Evolutionary conservation across 257 asterid species (phyloP).

Genomic region (Phtheirospermum japonicum): DNA sequence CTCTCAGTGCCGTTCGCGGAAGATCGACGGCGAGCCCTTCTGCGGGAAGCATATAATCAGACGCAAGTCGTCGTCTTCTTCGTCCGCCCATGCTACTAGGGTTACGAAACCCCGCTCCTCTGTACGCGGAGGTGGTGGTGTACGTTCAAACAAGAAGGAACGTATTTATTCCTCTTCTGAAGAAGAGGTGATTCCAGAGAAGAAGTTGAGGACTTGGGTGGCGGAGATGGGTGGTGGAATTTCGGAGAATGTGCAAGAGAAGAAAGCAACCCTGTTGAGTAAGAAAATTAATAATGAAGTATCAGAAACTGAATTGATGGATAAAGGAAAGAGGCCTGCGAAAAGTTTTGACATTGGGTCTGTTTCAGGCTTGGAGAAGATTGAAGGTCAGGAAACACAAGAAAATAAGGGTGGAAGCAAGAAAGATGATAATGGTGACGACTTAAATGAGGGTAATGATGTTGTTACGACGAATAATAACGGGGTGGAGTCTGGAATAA

Average conservation of each 20-base stretch:
- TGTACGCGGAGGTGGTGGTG: constrained; percentile 3
- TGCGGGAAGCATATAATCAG: constrained; percentile 35
- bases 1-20: constrained; percentile 39
- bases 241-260: background rate
- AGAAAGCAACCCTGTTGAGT: too few species aligned
- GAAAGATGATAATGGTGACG: background rate
- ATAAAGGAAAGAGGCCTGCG: too few species aligned
- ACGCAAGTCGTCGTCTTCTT: background rate
- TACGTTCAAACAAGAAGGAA: constrained; percentile 11
- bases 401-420: background rate
- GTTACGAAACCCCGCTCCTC: background rate
- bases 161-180: background rate
- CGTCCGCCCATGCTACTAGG: constrained; percentile 19
- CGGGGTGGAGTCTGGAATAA: background rate
- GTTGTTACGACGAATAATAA: background rate
- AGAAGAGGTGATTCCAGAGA: constrained; percentile 31
- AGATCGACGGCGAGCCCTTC: constrained; percentile 16
- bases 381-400: background rate
- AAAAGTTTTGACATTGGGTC: too few species aligned
- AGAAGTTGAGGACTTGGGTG: constrained; percentile 26
- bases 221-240: constrained; percentile 17
- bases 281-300: too few species aligned
- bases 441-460: background rate
- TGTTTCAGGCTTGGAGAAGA: background rate
- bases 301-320: too few species aligned